Evolutionary conservation across 2,329 filamentous ascomycete genomes (phyloP).

Genomic region (Macrophomina tecta): DNA sequence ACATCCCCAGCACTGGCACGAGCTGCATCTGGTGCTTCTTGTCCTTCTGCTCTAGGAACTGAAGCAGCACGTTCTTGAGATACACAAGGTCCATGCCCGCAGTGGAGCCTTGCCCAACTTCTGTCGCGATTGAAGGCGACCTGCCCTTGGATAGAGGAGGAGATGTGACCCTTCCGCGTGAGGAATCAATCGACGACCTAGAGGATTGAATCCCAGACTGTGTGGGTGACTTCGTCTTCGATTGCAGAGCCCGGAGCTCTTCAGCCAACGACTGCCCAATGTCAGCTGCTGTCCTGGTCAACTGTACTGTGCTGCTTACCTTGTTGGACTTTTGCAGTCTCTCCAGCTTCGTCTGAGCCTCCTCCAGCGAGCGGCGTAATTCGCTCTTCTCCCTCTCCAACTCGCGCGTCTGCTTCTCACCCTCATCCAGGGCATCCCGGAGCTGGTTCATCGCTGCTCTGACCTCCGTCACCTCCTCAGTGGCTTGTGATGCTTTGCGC

Average conservation of each 20-base stretch:
- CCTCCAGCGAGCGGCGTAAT: conserved; percentile 76
- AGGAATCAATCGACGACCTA: conserved; percentile 64
- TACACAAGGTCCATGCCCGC: conserved; percentile 67
- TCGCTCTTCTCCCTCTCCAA: conserved; percentile 82
- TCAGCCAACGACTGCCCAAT: conserved; percentile 57
- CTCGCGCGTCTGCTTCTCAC: conserved; percentile 82
- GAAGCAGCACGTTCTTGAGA: conserved; percentile 79
- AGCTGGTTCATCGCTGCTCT: conserved; percentile 78
- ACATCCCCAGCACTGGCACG: conserved; percentile 76
- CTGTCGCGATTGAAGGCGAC: conserved; percentile 36
- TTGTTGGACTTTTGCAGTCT: conserved; percentile 75
- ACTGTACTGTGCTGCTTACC: conserved; percentile 36
- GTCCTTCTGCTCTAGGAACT: conserved; percentile 82
- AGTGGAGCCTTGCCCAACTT: conserved; percentile 29
- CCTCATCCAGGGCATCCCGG: conserved; percentile 81
- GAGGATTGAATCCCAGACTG: conserved; percentile 59
- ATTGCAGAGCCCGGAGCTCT: conserved; percentile 60
- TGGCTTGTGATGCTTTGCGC: conserved; percentile 68
- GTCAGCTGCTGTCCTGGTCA: conserved; percentile 31
- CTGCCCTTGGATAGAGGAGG: conserved; percentile 50
- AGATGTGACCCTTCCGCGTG: conserved; percentile 52
- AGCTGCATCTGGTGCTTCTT: conserved; percentile 76
- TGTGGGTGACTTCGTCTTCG: conserved; percentile 40
- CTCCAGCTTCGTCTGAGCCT: conserved; percentile 77
- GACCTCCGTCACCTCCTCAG: conserved; percentile 76